Evolutionary conservation across 2,329 filamentous ascomycete genomes (phyloP).

Genomic region (Leptographium galeiforme): DNA sequence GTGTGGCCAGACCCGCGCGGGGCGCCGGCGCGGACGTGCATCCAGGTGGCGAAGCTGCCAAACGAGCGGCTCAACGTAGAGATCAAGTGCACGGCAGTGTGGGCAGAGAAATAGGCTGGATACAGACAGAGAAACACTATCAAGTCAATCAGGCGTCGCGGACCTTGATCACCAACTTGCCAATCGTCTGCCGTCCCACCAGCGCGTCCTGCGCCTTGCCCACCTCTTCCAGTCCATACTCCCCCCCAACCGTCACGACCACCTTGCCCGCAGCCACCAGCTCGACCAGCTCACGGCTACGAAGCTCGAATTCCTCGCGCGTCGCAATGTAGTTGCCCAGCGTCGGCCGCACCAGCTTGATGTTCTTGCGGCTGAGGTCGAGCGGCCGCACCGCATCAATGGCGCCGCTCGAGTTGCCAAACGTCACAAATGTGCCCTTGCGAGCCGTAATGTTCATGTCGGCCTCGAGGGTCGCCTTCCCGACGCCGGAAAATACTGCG

Average conservation of each 20-base stretch:
- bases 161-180: slow-evolving; percentile 11
- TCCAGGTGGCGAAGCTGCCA: slow-evolving; percentile 17
- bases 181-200: slow-evolving; percentile 8
- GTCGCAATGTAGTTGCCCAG: slow-evolving; percentile 58
- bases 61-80: slow-evolving; percentile 18
- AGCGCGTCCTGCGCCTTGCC: slow-evolving; percentile 13
- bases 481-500: slow-evolving; percentile 75
- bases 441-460: slow-evolving; percentile 58
- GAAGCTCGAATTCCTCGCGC: slow-evolving; percentile 53
- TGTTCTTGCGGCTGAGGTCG: slow-evolving; percentile 56
- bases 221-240: slow-evolving; percentile 9
- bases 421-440: slow-evolving; percentile 66
- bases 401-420: slow-evolving; percentile 66
- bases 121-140: too few relatives aligned
- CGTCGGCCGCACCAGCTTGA: slow-evolving; percentile 58
- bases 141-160: not conserved
- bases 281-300: slow-evolving; percentile 11
- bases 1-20: slow-evolving; percentile 20
- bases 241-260: slow-evolving; percentile 8
- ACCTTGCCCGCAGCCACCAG: slow-evolving; percentile 10
- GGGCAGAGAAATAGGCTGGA: not conserved
- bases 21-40: slow-evolving; percentile 21
- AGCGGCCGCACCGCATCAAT: slow-evolving; percentile 49
- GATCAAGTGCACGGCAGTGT: slow-evolving; percentile 13
- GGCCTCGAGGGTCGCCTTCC: slow-evolving; percentile 71